Conservation (phyloP, 208 protist genomes). For the Herpetomonas tarakana region DNA sequence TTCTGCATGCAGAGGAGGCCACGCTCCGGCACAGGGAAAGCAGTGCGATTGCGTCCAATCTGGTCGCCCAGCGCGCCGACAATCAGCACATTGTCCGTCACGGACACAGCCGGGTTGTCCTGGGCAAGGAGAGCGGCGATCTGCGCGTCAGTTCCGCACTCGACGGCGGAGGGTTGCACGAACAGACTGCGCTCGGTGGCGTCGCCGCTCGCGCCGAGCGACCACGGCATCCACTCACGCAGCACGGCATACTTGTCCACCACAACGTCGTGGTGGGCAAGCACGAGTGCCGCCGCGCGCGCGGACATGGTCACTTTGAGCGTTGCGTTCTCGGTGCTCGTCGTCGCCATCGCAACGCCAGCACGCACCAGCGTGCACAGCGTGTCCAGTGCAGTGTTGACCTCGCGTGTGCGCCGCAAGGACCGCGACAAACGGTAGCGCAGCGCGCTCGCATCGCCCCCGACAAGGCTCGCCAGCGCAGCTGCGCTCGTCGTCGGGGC, state of each 20-base stretch:
- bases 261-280: neutral
- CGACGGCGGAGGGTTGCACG: neutral
- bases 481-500: neutral
- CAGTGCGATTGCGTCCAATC: neutral
- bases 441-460: neutral
- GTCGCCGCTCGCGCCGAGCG: neutral
- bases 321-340: neutral
- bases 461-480: neutral
- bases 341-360: neutral
- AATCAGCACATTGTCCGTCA: neutral
- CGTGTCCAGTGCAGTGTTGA: neutral
- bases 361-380: neutral
- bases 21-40: neutral
- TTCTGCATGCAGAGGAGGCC: neutral
- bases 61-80: neutral
- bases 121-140: neutral
- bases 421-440: neutral
- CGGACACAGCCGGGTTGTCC: neutral
- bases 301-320: neutral
- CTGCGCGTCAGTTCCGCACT: neutral
- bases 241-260: neutral
- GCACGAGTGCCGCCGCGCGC: neutral
- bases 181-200: neutral
- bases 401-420: neutral
- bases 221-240: neutral